These are phyloP conservation scores for Teratosphaeriaceae sp. DNA, from an alignment of 2,329 filamentous ascomycete species.

Conservation along the genomic window DNA sequence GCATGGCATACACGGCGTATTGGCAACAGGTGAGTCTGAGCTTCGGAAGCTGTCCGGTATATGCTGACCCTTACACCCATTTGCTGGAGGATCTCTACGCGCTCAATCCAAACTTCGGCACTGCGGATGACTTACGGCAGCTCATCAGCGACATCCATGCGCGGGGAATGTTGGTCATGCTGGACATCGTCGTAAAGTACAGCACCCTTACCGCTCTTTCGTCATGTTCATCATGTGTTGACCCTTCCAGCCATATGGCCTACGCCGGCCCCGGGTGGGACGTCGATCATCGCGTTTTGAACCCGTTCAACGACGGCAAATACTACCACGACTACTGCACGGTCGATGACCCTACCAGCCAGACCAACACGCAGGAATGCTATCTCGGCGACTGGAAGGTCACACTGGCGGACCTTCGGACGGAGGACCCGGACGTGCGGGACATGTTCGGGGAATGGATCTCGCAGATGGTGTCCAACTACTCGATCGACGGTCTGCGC, in stretches of 20 bases:
- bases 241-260: slow-evolving; percentile 49
- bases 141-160: slow-evolving; percentile 51
- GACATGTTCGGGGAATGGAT: slow-evolving; percentile 39
- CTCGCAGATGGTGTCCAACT: slow-evolving; percentile 34
- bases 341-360: slow-evolving; percentile 46
- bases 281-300: slow-evolving; percentile 49
- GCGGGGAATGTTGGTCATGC: slow-evolving; percentile 53
- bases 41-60: too few relatives aligned
- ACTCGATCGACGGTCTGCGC: slow-evolving; percentile 35
- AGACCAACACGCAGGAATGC: slow-evolving; percentile 36
- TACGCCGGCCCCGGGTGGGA: slow-evolving; percentile 40
- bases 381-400: slow-evolving; percentile 47
- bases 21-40: too few relatives aligned
- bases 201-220: too few relatives aligned
- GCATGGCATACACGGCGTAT: slow-evolving; percentile 44
- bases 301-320: slow-evolving; percentile 49
- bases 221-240: too few relatives aligned
- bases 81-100: slow-evolving; percentile 43
- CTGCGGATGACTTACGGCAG: slow-evolving; percentile 50
- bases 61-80: too few relatives aligned
- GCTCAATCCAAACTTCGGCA: slow-evolving; percentile 55
- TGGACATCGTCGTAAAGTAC: slow-evolving; percentile 48
- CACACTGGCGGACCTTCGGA: slow-evolving; percentile 42
- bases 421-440: slow-evolving; percentile 36
- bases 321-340: slow-evolving; percentile 57